These are phyloP conservation scores for Amanita subjunquillea DNA, from an alignment of 768 basidiomycete genomes.

Conservation along the genomic window DNA sequence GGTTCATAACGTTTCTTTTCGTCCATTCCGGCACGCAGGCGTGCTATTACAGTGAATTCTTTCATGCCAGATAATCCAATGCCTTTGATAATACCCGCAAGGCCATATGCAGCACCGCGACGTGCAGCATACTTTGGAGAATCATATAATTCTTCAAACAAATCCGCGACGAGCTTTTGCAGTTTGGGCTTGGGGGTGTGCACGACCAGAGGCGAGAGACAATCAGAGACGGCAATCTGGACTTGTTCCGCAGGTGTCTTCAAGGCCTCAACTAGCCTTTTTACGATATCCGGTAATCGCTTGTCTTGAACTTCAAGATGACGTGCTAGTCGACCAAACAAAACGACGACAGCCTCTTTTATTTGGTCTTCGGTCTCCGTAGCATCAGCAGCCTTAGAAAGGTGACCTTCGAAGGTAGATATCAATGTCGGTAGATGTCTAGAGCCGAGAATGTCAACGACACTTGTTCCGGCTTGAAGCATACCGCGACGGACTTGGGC, in stretches of 20 bases:
- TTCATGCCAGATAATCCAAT: conserved; percentile 80
- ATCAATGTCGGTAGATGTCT: conserved; percentile 65
- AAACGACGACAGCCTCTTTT: conserved; percentile 90
- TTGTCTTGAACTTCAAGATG: conserved; percentile 72
- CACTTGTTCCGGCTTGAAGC: conserved; percentile 72
- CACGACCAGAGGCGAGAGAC: conserved; percentile 78
- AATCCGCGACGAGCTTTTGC: conserved; percentile 55
- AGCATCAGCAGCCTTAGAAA: conserved; percentile 42
- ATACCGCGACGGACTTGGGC: conserved; percentile 78
- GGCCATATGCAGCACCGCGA: conserved; percentile 95
- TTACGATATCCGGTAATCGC: conserved; percentile 74
- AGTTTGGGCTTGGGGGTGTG: conserved; percentile 48
- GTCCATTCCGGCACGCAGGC: conserved; percentile 66
- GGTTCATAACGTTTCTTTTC: conserved; percentile 86
- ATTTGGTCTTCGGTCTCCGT: conserved; percentile 78
- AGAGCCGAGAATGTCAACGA: conserved; percentile 80
- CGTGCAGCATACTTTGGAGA: conserved; percentile 83
- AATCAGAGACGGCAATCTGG: conserved; percentile 93
- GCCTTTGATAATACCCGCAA: conserved; percentile 91
- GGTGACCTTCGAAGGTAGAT: conserved; percentile 69
- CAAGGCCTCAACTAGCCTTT: conserved; percentile 79
- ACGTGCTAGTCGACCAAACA: conserved; percentile 86
- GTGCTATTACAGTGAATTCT: conserved; percentile 67
- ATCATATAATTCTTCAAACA: conserved; percentile 70
- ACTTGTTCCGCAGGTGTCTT: conserved; percentile 95